Conservation (phyloP, 805 yeast species). For the Saturnispora diversa region DNA sequence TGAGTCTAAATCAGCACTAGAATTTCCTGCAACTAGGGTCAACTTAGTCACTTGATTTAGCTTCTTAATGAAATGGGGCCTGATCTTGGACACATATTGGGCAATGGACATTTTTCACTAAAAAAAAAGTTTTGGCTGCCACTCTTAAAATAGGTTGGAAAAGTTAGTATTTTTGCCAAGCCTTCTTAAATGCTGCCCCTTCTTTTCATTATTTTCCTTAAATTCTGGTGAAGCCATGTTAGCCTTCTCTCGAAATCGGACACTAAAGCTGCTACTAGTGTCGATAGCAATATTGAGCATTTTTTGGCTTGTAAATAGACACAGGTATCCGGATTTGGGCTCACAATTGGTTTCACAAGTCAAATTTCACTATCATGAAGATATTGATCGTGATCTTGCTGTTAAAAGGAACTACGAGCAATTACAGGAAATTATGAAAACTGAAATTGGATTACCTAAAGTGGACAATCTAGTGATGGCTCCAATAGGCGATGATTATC, state of each 20-base stretch:
- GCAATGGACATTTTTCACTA: not conserved
- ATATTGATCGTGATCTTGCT: conserved; percentile 24
- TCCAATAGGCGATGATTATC: conserved; percentile 22
- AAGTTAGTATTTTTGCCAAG: no score
- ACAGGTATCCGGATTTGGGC: not conserved
- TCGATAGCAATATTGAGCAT: not conserved
- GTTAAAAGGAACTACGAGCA: conserved; percentile 32
- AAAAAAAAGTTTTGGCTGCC: no score
- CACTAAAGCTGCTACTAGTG: not conserved
- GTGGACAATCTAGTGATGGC: conserved; percentile 28
- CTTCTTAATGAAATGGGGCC: not conserved
- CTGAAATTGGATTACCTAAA: conserved; percentile 42
- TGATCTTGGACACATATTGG: not conserved
- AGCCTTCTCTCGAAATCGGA: not conserved
- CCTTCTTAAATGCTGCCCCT: no score
- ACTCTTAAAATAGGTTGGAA: no score
- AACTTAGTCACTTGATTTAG: conserved; percentile 5
- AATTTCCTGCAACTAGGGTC: conserved; percentile 65
- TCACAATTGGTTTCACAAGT: not conserved
- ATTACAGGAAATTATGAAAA: conserved; percentile 31
- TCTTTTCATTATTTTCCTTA: no score
- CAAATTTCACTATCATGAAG: conserved; percentile 7
- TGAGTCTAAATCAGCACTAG: conserved; percentile 85
- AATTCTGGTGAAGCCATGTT: not conserved
- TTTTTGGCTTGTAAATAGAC: not conserved